Conservation (phyloP, 2,329 filamentous ascomycete genomes). For the Colletotrichum sp. region DNA sequence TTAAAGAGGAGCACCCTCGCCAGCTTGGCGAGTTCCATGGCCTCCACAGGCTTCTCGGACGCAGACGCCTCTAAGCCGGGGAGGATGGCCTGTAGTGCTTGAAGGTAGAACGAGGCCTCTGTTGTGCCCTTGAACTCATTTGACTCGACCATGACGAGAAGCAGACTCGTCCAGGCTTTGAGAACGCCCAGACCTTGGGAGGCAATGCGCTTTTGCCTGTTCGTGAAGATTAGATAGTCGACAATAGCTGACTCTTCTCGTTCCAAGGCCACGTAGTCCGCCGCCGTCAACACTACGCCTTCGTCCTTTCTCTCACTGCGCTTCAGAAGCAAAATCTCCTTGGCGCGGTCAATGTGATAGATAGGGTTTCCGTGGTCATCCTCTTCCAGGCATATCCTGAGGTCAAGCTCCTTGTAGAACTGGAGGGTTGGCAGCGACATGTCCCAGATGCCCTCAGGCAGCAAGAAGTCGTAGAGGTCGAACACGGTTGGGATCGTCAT, state of each 20-base stretch:
- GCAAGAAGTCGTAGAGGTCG: slow-evolving; percentile 89
- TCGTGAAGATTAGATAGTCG: slow-evolving; percentile 66
- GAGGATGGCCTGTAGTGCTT: slow-evolving; percentile 84
- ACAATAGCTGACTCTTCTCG: slow-evolving; percentile 65
- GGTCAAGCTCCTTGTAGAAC: slow-evolving; percentile 70
- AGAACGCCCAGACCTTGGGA: slow-evolving; percentile 70
- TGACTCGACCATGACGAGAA: slow-evolving; percentile 82
- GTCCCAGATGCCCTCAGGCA: slow-evolving; percentile 55
- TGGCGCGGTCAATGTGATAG: slow-evolving; percentile 74
- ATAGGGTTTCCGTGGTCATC: slow-evolving; percentile 61
- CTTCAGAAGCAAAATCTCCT: slow-evolving; percentile 75
- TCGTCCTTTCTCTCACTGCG: slow-evolving; percentile 63
- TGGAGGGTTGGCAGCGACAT: slow-evolving; percentile 57
- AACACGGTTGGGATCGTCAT: slow-evolving; percentile 79
- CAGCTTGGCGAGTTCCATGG: slow-evolving; percentile 78
- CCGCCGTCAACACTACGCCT: slow-evolving; percentile 52
- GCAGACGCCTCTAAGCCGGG: slow-evolving; percentile 85
- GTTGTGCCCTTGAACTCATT: slow-evolving; percentile 78
- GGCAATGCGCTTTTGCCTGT: slow-evolving; percentile 64
- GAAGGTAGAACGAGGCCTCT: slow-evolving; percentile 80
- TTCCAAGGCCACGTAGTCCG: slow-evolving; percentile 56
- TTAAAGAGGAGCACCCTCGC: slow-evolving; percentile 75
- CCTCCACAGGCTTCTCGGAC: slow-evolving; percentile 70
- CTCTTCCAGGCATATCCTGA: slow-evolving; percentile 67
- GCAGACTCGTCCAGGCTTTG: slow-evolving; percentile 81